Conservation (phyloP, 805 yeast genomes). For the Vanderwaltozyma polyspora region DNA sequence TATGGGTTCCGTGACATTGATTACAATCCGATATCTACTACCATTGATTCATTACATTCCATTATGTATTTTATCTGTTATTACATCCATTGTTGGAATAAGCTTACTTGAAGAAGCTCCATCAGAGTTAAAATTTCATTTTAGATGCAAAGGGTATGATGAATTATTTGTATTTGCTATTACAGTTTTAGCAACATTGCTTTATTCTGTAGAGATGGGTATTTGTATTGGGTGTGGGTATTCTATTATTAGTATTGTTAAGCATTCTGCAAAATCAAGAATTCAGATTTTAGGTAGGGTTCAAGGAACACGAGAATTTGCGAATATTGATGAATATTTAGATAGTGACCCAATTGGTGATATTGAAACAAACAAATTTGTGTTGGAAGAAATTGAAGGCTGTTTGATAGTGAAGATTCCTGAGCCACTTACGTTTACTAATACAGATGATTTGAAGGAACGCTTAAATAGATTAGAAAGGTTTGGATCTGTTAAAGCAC, state of each 20-base stretch:
- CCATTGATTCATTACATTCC: conserved; percentile 66
- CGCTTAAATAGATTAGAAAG: conserved; percentile 59
- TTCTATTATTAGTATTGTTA: conserved; percentile 67
- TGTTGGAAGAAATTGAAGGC: conserved; percentile 46
- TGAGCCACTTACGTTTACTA: conserved; percentile 82
- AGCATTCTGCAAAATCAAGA: conserved; percentile 69
- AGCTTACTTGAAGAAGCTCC: conserved; percentile 79
- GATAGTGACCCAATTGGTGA: conserved; percentile 22
- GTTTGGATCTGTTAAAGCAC: conserved; percentile 63
- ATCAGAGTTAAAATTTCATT: conserved; percentile 60
- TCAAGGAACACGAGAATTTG: conserved; percentile 48
- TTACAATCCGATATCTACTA: conserved; percentile 51
- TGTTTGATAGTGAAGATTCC: conserved; percentile 72
- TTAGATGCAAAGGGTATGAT: conserved; percentile 59
- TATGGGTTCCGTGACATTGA: conserved; percentile 64
- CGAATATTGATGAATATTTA: conserved; percentile 58
- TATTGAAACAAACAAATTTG: conserved; percentile 3
- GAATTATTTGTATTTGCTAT: conserved; percentile 60
- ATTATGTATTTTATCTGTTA: conserved; percentile 64
- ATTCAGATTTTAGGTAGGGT: conserved; percentile 72
- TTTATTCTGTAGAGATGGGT: conserved; percentile 80
- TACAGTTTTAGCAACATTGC: conserved; percentile 53
- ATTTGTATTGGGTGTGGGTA: conserved; percentile 78
- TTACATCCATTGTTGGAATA: conserved; percentile 68
- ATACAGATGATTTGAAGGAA: conserved; percentile 62